These are phyloP conservation scores for Trichoderma sp. DNA, from an alignment of 2,329 filamentous ascomycete species.

Conservation along the genomic window DNA sequence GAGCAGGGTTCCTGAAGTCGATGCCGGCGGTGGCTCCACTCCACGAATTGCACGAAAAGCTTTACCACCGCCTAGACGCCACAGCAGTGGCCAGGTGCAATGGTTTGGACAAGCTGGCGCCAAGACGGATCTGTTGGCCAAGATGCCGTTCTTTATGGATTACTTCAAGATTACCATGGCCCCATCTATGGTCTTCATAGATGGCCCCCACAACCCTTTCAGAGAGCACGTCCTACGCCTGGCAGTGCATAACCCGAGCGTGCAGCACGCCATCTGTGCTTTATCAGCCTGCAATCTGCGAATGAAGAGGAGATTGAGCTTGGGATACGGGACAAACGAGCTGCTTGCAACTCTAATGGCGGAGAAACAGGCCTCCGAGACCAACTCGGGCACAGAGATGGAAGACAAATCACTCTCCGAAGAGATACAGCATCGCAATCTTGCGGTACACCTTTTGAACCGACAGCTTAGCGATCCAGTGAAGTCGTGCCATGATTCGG, in stretches of 20 bases:
- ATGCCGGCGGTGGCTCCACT: conserved; percentile 53
- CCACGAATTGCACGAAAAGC: conserved; percentile 46
- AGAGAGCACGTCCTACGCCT: conserved; percentile 78
- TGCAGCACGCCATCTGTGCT: conserved; percentile 92
- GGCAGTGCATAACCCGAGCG: conserved; percentile 72
- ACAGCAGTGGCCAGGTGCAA: conserved; percentile 47
- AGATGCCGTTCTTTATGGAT: conserved; percentile 86
- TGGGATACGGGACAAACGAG: conserved; percentile 58
- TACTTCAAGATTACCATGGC: conserved; percentile 94
- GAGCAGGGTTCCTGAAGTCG: conserved; percentile 54
- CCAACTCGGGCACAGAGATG: conserved; percentile 48
- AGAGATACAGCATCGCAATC: conserved; percentile 76
- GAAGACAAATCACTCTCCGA: conserved; percentile 72
- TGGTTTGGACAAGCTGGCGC: conserved; percentile 52
- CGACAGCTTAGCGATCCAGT: conserved; percentile 75
- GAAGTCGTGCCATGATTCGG: conserved; percentile 79
- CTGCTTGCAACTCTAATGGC: conserved; percentile 49
- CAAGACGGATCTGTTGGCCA: conserved; percentile 67
- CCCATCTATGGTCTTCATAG: conserved; percentile 87
- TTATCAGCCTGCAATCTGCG: conserved; percentile 86
- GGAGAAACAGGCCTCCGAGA: conserved; percentile 48
- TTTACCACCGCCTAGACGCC: conserved; percentile 45
- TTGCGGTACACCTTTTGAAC: conserved; percentile 82
- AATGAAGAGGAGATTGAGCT: conserved; percentile 72
- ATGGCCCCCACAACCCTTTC: conserved; percentile 83